A percentile compares a stretch with the other conserved stretches of the same genome.
Conservation (phyloP, 148 eudicot species). For the Pouteria glomerata region DNA sequence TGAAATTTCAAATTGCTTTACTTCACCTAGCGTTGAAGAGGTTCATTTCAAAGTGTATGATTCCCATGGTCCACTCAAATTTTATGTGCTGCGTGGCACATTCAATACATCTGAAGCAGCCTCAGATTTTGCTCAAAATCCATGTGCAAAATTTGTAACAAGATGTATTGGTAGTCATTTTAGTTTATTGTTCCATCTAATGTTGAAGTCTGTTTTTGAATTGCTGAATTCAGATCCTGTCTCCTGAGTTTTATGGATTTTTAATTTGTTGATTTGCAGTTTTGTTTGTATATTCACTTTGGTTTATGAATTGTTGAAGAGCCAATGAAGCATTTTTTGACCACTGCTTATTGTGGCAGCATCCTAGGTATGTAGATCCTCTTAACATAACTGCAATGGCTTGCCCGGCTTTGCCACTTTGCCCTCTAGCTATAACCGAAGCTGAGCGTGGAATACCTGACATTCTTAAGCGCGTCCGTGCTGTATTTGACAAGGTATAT, state of each 20-base stretch:
- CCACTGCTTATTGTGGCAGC: constrained; percentile 34
- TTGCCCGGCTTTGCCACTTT: constrained; percentile 92
- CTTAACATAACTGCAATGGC: constrained; percentile 95
- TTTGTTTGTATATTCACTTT: neutral
- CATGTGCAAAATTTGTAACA: neutral
- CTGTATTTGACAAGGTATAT: constrained; percentile 83
- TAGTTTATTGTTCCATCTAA: neutral
- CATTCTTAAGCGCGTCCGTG: constrained; percentile 81
- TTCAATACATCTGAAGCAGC: no score
- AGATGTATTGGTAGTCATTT: neutral
- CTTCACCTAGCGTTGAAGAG: neutral
- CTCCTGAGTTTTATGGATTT: neutral
- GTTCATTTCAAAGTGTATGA: neutral
- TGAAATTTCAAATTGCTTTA: neutral
- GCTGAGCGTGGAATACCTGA: constrained; percentile 97
- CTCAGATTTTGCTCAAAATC: no score
- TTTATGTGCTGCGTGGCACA: no score
- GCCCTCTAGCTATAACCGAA: constrained; percentile 96
- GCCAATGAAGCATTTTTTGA: neutral
- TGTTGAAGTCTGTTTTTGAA: neutral
- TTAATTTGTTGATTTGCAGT: neutral
- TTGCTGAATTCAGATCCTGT: neutral
- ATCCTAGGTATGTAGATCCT: constrained; percentile 82
- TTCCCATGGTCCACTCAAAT: neutral
- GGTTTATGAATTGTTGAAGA: constrained; percentile 5